Evolutionary conservation across 2,329 filamentous ascomycete genomes (phyloP).

Genomic region (Fusarium tricinctum): DNA sequence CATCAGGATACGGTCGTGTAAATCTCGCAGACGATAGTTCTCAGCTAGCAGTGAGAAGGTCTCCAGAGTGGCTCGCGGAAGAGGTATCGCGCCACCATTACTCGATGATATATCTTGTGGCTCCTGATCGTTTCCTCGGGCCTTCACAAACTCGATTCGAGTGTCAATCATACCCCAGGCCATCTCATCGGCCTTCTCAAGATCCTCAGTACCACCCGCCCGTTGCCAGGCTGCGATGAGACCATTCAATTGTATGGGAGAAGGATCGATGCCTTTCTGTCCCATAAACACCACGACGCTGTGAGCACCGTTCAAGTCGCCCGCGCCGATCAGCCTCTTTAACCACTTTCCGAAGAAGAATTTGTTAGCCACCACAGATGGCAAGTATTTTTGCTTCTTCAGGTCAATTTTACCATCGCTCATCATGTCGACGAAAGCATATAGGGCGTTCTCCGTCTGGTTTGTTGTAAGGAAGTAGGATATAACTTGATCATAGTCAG

Average conservation of each 20-base stretch:
- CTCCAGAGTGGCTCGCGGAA: slow-evolving; percentile 77
- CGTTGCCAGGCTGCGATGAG: slow-evolving; percentile 84
- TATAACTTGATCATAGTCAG: slow-evolving; percentile 82
- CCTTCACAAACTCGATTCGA: slow-evolving; percentile 73
- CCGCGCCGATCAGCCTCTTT: slow-evolving; percentile 82
- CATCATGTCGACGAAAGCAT: slow-evolving; percentile 93
- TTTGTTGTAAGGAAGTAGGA: slow-evolving; percentile 77
- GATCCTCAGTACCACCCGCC: slow-evolving; percentile 66
- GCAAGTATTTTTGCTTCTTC: slow-evolving; percentile 60
- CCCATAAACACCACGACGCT: slow-evolving; percentile 84
- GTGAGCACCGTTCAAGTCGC: slow-evolving; percentile 77
- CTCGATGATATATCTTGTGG: slow-evolving; percentile 5
- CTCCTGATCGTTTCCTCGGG: slow-evolving; percentile 55
- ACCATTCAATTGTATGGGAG: slow-evolving; percentile 84
- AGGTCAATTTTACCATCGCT: slow-evolving; percentile 69
- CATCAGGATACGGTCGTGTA: slow-evolving; percentile 69
- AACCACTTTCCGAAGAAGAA: slow-evolving; percentile 93
- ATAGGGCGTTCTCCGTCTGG: slow-evolving; percentile 75
- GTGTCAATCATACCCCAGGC: slow-evolving; percentile 83
- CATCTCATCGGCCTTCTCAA: slow-evolving; percentile 74
- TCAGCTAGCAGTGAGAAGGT: slow-evolving; percentile 83
- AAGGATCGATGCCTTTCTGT: slow-evolving; percentile 74
- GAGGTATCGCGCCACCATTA: slow-evolving; percentile 30
- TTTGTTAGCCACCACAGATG: slow-evolving; percentile 72
- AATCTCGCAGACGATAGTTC: slow-evolving; percentile 75